Evolutionary conservation across 1,284 basidiomycete species (phyloP).

Genomic region (Ustilago bromivora): DNA sequence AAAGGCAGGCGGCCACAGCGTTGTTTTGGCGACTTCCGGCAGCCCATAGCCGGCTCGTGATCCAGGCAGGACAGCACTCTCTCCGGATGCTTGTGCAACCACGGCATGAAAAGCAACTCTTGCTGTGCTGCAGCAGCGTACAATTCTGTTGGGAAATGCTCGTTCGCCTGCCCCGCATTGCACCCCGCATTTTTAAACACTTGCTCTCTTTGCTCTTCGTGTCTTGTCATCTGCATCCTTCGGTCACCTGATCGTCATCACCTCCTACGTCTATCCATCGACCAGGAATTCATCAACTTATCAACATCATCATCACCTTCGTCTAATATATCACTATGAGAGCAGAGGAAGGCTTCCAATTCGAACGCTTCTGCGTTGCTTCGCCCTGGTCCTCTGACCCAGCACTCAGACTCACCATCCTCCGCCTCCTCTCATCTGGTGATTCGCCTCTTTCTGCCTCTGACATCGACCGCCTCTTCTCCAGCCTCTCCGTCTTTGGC

Average conservation of each 20-base stretch:
- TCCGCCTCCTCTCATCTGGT: constrained; percentile 35
- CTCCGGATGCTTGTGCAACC: no score
- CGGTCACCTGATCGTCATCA: not conserved
- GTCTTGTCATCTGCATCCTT: not conserved
- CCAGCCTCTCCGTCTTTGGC: constrained; percentile 22
- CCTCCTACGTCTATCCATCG: not conserved
- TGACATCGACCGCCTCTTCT: constrained; percentile 29
- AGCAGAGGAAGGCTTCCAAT: constrained; percentile 53
- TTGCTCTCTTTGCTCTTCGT: no score
- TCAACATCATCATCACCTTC: not conserved
- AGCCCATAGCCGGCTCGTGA: no score
- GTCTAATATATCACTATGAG: constrained; percentile 15
- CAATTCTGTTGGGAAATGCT: no score
- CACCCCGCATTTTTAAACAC: not conserved
- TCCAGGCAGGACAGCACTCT: no score
- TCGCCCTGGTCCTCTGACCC: constrained; percentile 48
- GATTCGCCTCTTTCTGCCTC: constrained; percentile 8
- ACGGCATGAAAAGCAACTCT: no score
- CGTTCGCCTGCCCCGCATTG: no score
- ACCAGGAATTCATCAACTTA: no score
- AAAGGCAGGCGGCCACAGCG: no score
- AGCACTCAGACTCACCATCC: constrained; percentile 41
- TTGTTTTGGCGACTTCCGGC: no score
- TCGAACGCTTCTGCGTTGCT: constrained; percentile 43
- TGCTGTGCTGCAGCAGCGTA: no score